Conservation (phyloP, 192 early-diverging fungal species). For the Spizellomyces sp. region DNA sequence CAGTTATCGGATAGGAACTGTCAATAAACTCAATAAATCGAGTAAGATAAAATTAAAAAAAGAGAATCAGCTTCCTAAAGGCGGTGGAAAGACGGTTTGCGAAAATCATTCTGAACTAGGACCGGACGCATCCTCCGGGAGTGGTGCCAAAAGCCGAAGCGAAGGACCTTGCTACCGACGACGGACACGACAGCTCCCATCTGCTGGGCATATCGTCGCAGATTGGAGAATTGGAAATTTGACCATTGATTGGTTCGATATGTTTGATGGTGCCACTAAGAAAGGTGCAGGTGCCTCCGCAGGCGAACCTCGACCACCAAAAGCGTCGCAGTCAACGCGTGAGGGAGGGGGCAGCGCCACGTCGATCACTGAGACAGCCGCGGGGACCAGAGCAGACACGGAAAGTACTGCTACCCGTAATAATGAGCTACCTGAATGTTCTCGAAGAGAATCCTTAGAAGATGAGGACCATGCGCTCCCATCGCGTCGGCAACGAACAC, state of each 20-base stretch:
- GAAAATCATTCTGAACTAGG: conserved; percentile 3
- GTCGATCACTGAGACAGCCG: not conserved
- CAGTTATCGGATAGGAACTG: conserved; percentile 22
- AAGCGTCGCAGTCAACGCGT: not conserved
- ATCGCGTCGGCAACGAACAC: not conserved
- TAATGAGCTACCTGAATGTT: not conserved
- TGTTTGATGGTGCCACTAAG: not conserved
- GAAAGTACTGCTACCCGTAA: not conserved
- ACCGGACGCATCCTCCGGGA: not conserved
- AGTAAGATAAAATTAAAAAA: not conserved
- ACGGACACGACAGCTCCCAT: not conserved
- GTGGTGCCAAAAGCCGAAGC: not conserved
- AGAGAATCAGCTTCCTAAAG: not conserved
- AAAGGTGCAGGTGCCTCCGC: not conserved
- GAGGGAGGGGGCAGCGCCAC: not conserved
- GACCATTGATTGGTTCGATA: conserved; percentile 32
- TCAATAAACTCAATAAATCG: conserved; percentile 1
- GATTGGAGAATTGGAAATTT: conserved; percentile 27
- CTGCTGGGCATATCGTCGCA: not conserved
- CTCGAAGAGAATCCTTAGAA: not conserved
- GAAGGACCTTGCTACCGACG: not conserved
- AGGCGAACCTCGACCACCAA: conserved; percentile 3
- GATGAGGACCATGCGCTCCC: not conserved
- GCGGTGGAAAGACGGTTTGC: not conserved
- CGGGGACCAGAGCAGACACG: not conserved